Conservation (phyloP, 2,329 filamentous ascomycete genomes). For the Herpotrichia juniperi region DNA sequence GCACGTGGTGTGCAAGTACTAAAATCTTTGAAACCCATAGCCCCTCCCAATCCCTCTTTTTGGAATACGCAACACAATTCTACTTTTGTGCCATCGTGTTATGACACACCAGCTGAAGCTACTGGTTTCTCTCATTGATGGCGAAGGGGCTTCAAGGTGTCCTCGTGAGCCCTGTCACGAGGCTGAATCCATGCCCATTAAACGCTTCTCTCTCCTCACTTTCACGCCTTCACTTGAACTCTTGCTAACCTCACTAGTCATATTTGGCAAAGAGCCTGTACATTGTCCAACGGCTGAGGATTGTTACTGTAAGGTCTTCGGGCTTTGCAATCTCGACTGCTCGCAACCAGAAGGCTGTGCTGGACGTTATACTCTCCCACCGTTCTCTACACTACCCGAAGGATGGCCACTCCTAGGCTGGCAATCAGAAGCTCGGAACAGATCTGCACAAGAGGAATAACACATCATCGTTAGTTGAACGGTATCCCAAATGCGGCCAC, state of each 20-base stretch:
- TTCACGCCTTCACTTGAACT: conserved; percentile 8
- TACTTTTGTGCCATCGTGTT: too few relatives aligned
- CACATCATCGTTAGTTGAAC: background rate
- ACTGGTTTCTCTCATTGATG: background rate
- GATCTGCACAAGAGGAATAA: conserved; percentile 29
- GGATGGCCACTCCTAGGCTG: conserved; percentile 68
- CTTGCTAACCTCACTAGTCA: conserved; percentile 35
- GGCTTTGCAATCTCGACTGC: conserved; percentile 60
- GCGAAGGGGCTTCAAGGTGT: background rate
- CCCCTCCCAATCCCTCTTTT: too few relatives aligned
- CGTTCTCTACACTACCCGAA: conserved; percentile 61
- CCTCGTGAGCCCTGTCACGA: background rate
- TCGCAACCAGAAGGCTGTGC: conserved; percentile 56
- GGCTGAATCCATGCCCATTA: background rate
- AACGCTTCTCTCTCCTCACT: background rate
- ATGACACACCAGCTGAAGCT: too few relatives aligned
- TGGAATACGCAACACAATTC: too few relatives aligned
- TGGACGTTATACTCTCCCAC: conserved; percentile 65
- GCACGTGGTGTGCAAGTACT: too few relatives aligned
- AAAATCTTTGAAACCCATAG: too few relatives aligned
- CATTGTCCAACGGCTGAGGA: conserved; percentile 66
- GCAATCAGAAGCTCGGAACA: conserved; percentile 45
- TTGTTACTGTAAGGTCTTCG: conserved; percentile 72
- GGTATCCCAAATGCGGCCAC: background rate
- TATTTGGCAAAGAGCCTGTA: conserved; percentile 50